A percentile compares a stretch with the other conserved stretches of the same genome.
phyloP scores from a whole-genome alignment of 805 yeast genomes.

The Blastobotrys muscicola region DNA sequence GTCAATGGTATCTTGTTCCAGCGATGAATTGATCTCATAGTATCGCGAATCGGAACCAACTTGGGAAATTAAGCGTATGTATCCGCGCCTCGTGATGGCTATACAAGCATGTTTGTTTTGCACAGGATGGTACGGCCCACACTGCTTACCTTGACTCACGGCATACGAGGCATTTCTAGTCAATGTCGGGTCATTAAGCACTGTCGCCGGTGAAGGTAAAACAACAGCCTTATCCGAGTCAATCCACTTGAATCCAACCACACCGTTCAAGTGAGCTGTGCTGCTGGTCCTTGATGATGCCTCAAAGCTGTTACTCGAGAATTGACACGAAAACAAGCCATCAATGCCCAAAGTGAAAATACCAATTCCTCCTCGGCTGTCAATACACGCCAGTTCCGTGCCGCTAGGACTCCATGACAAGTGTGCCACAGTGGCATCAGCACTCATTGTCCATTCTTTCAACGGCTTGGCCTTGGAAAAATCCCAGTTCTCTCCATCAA shows the following conservation, averaged over 20 bases:
- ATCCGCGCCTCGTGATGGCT: constrained; percentile 55
- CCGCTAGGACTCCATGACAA: constrained; percentile 65
- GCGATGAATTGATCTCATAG: constrained; percentile 31
- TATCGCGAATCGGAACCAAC: constrained; percentile 12
- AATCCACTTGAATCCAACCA: constrained; percentile 60
- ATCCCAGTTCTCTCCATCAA: constrained; percentile 73
- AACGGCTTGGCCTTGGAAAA: constrained; percentile 42
- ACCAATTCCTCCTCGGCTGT: constrained; percentile 31
- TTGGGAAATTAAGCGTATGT: constrained; percentile 18
- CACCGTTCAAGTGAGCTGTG: constrained; percentile 10
- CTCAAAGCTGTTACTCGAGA: neutral
- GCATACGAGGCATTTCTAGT: constrained; percentile 32
- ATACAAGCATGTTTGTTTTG: constrained; percentile 62
- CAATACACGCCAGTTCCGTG: constrained; percentile 73
- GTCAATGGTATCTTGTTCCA: constrained; percentile 40
- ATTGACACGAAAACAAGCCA: constrained; percentile 14
- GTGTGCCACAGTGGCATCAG: constrained; percentile 13
- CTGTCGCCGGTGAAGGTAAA: constrained; percentile 46
- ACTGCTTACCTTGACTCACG: constrained; percentile 48
- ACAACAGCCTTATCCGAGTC: constrained; percentile 60
- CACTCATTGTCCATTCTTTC: neutral
- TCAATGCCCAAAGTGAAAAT: constrained; percentile 22
- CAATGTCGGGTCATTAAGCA: constrained; percentile 18
- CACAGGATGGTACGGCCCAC: constrained; percentile 60
- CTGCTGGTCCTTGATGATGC: neutral